These are phyloP conservation scores for Colletotrichum sp. DNA, from an alignment of 2,329 filamentous ascomycete genomes.

Conservation along the genomic window DNA sequence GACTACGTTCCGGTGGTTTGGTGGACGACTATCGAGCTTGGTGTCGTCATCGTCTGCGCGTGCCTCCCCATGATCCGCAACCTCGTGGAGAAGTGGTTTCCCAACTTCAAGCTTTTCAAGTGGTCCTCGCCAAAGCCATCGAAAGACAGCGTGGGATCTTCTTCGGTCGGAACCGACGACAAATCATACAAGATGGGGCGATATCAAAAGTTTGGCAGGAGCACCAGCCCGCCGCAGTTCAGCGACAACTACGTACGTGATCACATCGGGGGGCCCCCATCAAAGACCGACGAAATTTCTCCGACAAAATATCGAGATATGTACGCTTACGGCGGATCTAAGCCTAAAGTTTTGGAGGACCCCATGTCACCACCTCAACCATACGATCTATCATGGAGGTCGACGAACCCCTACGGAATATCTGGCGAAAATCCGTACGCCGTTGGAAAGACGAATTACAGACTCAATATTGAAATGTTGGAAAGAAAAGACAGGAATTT, in stretches of 20 bases:
- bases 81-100: slow-evolving; percentile 15
- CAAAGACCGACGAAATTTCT: neutral
- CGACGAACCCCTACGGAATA: slow-evolving; percentile 6
- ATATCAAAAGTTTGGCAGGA: slow-evolving; percentile 1
- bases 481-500: slow-evolving; percentile 1
- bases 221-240: neutral
- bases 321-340: neutral
- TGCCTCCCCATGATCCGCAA: slow-evolving; percentile 26
- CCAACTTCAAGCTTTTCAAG: neutral
- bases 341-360: neutral
- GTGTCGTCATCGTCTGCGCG: slow-evolving; percentile 28
- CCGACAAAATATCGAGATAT: neutral
- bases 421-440: neutral
- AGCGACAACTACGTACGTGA: slow-evolving; percentile 14
- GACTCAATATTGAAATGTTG: slow-evolving; percentile 8
- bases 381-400: slow-evolving; percentile 12
- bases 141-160: neutral
- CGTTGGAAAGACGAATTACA: slow-evolving; percentile 11
- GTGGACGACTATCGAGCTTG: slow-evolving; percentile 28
- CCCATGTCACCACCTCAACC: neutral
- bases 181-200: neutral
- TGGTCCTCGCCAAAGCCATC: neutral
- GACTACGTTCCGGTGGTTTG: slow-evolving; percentile 26
- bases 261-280: neutral
- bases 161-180: neutral